Percentiles rank a stretch among this genome's conserved stretches.
phyloP scores from a whole-genome alignment of 2,329 filamentous ascomycete genomes.

The Colletotrichum sp. region DNA sequence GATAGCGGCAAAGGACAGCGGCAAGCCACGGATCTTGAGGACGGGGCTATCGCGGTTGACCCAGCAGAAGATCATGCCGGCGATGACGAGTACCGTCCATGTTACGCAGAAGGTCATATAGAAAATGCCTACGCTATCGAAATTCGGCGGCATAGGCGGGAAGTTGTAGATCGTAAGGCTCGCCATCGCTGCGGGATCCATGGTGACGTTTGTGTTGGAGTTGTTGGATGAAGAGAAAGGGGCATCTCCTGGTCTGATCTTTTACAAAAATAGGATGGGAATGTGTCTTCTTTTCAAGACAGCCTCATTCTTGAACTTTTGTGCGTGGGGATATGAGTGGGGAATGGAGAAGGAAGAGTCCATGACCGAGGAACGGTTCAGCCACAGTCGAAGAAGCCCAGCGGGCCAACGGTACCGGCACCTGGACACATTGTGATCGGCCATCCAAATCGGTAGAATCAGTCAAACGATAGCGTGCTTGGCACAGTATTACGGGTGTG shows the following conservation, averaged over 20 bases:
- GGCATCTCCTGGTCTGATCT: background rate
- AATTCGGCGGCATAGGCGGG: conserved; percentile 27
- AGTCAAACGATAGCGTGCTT: background rate
- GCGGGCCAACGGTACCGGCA: background rate
- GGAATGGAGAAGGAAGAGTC: background rate
- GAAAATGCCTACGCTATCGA: conserved; percentile 33
- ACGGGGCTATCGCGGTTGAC: conserved; percentile 36
- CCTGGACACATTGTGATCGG: background rate
- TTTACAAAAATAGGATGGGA: background rate
- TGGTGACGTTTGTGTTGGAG: background rate
- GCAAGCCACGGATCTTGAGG: conserved; percentile 46
- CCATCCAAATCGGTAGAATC: background rate
- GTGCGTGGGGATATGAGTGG: background rate
- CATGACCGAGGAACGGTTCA: background rate
- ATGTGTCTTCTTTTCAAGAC: background rate
- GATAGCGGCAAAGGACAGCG: conserved; percentile 45
- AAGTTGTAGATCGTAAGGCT: conserved; percentile 33
- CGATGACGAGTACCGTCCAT: conserved; percentile 34
- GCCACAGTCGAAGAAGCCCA: background rate
- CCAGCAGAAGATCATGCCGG: conserved; percentile 39
- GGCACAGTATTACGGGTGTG: background rate
- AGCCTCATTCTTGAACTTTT: background rate
- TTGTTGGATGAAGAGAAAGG: background rate
- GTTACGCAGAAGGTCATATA: conserved; percentile 29
- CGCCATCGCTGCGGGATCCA: conserved; percentile 1